phyloP scores from a whole-genome alignment of 1,284 basidiomycete genomes.

The Clitocybe nebularis region DNA sequence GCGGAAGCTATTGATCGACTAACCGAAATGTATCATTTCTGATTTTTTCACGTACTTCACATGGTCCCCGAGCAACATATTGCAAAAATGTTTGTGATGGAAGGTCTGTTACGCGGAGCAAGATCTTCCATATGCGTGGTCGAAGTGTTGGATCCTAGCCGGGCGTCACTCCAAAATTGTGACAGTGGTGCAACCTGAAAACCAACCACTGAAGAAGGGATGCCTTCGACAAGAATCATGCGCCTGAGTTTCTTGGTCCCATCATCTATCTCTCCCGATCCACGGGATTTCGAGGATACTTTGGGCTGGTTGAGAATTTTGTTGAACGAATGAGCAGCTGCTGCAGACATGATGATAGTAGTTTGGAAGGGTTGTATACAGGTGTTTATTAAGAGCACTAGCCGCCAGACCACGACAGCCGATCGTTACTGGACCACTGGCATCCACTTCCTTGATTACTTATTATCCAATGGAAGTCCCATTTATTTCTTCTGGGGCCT shows the following conservation, averaged over 20 bases:
- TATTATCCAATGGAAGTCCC: constrained; percentile 57
- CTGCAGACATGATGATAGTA: constrained; percentile 25
- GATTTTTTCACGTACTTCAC: constrained; percentile 87
- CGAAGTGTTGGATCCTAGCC: constrained; percentile 69
- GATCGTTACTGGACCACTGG: too few species aligned
- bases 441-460: not conserved
- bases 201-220: constrained; percentile 64
- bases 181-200: constrained; percentile 9
- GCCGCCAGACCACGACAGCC: not conserved
- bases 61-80: constrained; percentile 82
- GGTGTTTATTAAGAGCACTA: too few species aligned
- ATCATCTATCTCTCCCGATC: constrained; percentile 70
- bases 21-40: constrained; percentile 78
- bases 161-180: constrained; percentile 6
- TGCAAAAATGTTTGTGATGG: constrained; percentile 74
- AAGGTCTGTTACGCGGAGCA: constrained; percentile 77
- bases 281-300: constrained; percentile 56
- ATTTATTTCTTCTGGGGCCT: constrained; percentile 70
- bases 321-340: constrained; percentile 69
- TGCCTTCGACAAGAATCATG: constrained; percentile 84
- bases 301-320: constrained; percentile 72
- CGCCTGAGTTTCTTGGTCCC: constrained; percentile 77
- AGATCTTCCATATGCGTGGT: constrained; percentile 88
- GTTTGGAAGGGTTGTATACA: not conserved
- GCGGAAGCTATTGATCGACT: constrained; percentile 9